These are phyloP conservation scores for Chenopodium suecicum DNA, from an alignment of 148 eudicot species.

Conservation along the genomic window DNA sequence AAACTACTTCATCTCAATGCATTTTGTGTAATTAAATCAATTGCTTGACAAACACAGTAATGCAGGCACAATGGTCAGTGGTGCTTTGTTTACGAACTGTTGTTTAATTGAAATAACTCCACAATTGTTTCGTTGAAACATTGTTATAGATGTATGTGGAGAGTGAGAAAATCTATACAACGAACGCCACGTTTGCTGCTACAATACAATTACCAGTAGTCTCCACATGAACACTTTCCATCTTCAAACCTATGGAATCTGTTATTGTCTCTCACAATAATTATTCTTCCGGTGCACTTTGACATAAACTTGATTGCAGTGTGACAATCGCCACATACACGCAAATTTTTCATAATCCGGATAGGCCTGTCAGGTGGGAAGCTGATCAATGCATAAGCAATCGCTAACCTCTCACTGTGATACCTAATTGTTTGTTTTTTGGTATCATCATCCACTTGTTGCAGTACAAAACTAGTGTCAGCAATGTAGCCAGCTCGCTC, in stretches of 20 bases:
- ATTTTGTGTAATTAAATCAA: too few relatives aligned
- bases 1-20: too few relatives aligned
- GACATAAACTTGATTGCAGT: slow-evolving; percentile 82
- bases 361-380: slow-evolving; percentile 66
- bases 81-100: not conserved
- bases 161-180: not conserved
- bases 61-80: not conserved
- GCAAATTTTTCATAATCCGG: slow-evolving; percentile 87
- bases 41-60: too few relatives aligned
- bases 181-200: not conserved
- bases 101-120: not conserved
- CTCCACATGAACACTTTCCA: slow-evolving; percentile 83
- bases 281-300: slow-evolving; percentile 61
- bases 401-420: slow-evolving; percentile 86
- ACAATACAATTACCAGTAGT: slow-evolving; percentile 61
- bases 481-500: slow-evolving; percentile 75
- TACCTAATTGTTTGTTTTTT: slow-evolving; percentile 57
- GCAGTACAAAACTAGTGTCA: slow-evolving; percentile 73
- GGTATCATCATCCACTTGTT: slow-evolving; percentile 59
- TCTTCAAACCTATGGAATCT: slow-evolving; percentile 74
- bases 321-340: slow-evolving; percentile 93
- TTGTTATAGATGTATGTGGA: not conserved
- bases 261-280: slow-evolving; percentile 78
- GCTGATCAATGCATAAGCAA: slow-evolving; percentile 74
- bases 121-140: not conserved